Percentiles rank a stretch among this genome's conserved stretches.
Conservation (phyloP, 305 asterid genomes). For the Fraxinus sp. region DNA sequence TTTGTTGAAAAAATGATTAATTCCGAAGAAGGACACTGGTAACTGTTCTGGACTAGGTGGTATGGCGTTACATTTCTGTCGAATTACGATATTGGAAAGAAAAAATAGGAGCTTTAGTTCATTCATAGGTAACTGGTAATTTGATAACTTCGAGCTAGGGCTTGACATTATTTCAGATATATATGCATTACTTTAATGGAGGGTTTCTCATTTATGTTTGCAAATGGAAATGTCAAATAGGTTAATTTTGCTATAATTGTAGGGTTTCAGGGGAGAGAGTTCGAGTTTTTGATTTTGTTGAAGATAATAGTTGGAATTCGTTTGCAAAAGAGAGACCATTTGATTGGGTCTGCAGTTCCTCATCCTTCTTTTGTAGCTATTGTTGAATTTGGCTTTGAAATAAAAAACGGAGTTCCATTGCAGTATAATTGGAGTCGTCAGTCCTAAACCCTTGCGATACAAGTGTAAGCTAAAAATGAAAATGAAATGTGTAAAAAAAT, state of each 20-base stretch:
- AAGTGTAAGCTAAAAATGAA: not conserved
- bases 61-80: not conserved
- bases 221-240: slow-evolving; percentile 1
- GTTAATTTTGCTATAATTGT: slow-evolving; percentile 5
- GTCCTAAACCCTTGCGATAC: not conserved
- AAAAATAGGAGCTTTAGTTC: not conserved
- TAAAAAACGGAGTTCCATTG: not conserved
- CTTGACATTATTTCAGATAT: not conserved
- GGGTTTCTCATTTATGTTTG: not conserved
- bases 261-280: slow-evolving; percentile 9
- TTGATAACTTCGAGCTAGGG: slow-evolving; percentile 20
- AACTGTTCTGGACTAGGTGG: slow-evolving; percentile 1
- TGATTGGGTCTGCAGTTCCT: not conserved
- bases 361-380: not conserved
- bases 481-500: not conserved
- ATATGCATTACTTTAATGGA: not conserved
- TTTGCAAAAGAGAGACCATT: not conserved
- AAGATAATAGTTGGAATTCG: not conserved
- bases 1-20: not conserved
- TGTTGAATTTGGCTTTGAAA: not conserved
- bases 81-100: not conserved
- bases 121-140: not conserved
- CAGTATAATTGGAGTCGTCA: not conserved
- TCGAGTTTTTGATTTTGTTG: slow-evolving; percentile 8
- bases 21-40: not conserved